phyloP scores from a whole-genome alignment of 2,329 filamentous ascomycete genomes.

The Emericellopsis cladophorae region DNA sequence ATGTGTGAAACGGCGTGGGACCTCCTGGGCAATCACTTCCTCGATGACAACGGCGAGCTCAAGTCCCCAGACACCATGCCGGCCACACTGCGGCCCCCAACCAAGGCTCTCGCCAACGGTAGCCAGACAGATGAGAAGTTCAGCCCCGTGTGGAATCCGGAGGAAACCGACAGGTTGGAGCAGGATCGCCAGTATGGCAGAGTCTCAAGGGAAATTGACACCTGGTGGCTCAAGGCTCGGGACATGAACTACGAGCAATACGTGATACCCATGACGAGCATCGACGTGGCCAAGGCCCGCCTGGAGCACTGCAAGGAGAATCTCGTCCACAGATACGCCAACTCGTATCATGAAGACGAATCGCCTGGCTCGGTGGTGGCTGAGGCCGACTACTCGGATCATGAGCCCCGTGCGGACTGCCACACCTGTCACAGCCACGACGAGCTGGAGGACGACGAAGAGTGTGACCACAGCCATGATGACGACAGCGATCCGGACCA shows the following conservation, averaged over 20 bases:
- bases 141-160: conserved; percentile 34
- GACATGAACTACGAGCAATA: conserved; percentile 48
- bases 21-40: conserved; percentile 15
- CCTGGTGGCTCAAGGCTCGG: conserved; percentile 49
- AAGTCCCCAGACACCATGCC: conserved; percentile 34
- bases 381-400: conserved; percentile 24
- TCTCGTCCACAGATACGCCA: conserved; percentile 41
- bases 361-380: conserved; percentile 19
- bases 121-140: conserved; percentile 28
- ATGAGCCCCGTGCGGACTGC: conserved; percentile 22
- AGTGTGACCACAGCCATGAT: conserved; percentile 36
- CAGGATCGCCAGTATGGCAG: conserved; percentile 46
- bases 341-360: conserved; percentile 28
- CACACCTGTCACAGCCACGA: conserved; percentile 14
- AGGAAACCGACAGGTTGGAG: conserved; percentile 43
- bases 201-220: conserved; percentile 52
- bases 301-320: conserved; percentile 47
- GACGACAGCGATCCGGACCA: conserved; percentile 12
- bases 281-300: conserved; percentile 44
- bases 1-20: conserved; percentile 43
- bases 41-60: conserved; percentile 37
- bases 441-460: conserved; percentile 19
- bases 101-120: conserved; percentile 3
- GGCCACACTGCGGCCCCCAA: conserved; percentile 30
- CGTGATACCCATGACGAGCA: conserved; percentile 45